These are phyloP conservation scores for Colletotrichum godetiae DNA, from an alignment of 2,329 filamentous ascomycete species.

Conservation along the genomic window DNA sequence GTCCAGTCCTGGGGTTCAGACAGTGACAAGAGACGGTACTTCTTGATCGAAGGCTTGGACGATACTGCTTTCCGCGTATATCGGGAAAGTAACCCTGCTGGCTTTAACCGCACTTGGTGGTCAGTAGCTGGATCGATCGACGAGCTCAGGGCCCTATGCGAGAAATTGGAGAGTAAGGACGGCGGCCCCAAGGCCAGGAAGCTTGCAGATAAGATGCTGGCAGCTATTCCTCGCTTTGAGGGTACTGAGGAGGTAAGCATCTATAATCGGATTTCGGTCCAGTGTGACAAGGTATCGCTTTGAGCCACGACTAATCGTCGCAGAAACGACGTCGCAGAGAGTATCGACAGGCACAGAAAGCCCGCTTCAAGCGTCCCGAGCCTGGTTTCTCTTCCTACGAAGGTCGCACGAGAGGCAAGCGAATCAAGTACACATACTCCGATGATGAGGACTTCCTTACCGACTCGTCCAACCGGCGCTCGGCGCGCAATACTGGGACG, in stretches of 20 bases:
- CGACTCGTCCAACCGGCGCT: conserved; percentile 74
- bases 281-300: background rate
- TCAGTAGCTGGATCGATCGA: conserved; percentile 92
- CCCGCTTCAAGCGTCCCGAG: conserved; percentile 88
- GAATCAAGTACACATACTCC: conserved; percentile 95
- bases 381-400: conserved; percentile 94
- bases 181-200: conserved; percentile 84
- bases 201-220: conserved; percentile 80
- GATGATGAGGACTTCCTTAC: conserved; percentile 80
- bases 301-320: background rate
- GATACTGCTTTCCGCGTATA: conserved; percentile 96
- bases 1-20: conserved; percentile 93
- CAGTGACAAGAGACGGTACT: conserved; percentile 92
- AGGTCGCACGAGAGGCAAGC: conserved; percentile 94
- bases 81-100: conserved; percentile 87
- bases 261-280: background rate
- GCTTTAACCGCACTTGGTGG: conserved; percentile 86
- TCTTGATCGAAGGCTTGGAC: conserved; percentile 91
- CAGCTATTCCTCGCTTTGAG: conserved; percentile 90
- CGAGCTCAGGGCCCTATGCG: conserved; percentile 79
- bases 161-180: conserved; percentile 81
- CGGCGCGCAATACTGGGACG: conserved; percentile 78
- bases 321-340: conserved; percentile 94
- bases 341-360: conserved; percentile 87
- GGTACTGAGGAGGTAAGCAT: conserved; percentile 83